A percentile compares a stretch with the other conserved stretches of the same genome.
Conservation (phyloP, 2,329 filamentous ascomycete genomes). For the Talaromyces albobiverticillius region DNA sequence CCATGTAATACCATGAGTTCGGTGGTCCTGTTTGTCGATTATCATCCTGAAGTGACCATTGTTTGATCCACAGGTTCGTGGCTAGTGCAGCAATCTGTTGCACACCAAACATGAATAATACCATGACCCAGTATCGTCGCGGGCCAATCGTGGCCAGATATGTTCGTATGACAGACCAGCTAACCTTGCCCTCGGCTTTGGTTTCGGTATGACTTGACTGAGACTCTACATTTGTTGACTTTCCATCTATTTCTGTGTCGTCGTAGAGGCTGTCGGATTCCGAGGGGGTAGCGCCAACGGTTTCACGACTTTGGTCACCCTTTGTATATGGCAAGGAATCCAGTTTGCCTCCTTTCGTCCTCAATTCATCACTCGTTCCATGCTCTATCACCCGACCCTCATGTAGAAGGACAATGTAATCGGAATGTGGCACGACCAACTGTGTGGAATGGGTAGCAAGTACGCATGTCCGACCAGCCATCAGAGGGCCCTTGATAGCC, state of each 20-base stretch:
- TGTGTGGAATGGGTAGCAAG: conserved; percentile 1
- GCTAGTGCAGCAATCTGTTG: conserved; percentile 1
- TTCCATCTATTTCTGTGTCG: not conserved
- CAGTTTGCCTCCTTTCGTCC: not conserved
- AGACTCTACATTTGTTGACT: not conserved
- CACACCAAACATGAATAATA: not conserved
- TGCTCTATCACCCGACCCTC: not conserved
- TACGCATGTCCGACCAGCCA: conserved; percentile 2
- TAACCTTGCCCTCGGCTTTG: conserved; percentile 4
- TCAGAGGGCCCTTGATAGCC: conserved; percentile 2
- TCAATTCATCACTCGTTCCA: not conserved
- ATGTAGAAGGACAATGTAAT: conserved; percentile 1
- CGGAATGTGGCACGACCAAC: not conserved
- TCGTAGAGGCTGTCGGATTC: not conserved
- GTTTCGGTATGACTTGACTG: not conserved
- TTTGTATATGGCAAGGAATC: not conserved
- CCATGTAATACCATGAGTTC: not conserved
- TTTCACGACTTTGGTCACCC: not conserved
- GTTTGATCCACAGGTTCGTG: conserved; percentile 9
- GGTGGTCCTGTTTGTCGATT: not conserved
- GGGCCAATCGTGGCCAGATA: conserved; percentile 1
- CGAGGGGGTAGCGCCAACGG: not conserved
- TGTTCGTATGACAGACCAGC: not conserved
- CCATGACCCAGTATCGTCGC: not conserved
- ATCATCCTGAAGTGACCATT: conserved; percentile 7